Conservation (phyloP, 352 stramenopile genomes). For the Plasmopara viticola region DNA sequence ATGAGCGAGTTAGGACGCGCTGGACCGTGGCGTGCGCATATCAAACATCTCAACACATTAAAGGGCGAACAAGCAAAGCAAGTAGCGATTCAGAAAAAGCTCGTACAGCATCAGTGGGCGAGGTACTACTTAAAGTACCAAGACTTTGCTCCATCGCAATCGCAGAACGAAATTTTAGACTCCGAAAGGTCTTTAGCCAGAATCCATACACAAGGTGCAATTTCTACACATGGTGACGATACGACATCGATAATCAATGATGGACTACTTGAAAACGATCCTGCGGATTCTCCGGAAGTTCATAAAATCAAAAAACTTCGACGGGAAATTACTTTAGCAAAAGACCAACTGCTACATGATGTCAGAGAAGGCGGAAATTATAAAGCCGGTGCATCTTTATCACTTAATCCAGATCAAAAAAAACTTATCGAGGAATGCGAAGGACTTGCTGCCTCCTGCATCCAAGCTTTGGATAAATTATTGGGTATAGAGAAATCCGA, state of each 20-base stretch:
- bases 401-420: conserved; percentile 29
- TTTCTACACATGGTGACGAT: conserved; percentile 4
- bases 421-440: conserved; percentile 58
- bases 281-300: conserved; percentile 40
- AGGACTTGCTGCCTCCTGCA: conserved; percentile 50
- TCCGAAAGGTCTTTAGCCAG: background rate
- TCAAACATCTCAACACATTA: conserved; percentile 57
- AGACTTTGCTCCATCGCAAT: conserved; percentile 9
- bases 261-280: conserved; percentile 27
- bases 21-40: conserved; percentile 51
- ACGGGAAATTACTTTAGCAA: conserved; percentile 50
- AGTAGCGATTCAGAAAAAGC: conserved; percentile 40
- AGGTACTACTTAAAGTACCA: conserved; percentile 46
- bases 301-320: conserved; percentile 71
- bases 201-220: conserved; percentile 12
- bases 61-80: conserved; percentile 54
- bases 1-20: conserved; percentile 55
- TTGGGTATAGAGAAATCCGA: conserved; percentile 28
- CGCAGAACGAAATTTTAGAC: background rate
- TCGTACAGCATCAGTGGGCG: conserved; percentile 59
- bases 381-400: background rate
- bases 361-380: conserved; percentile 19
- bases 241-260: conserved; percentile 18
- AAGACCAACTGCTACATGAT: conserved; percentile 34
- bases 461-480: conserved; percentile 57